These are phyloP conservation scores for Samsoniella hepiali DNA, from an alignment of 2,329 filamentous ascomycete species.

Conservation along the genomic window DNA sequence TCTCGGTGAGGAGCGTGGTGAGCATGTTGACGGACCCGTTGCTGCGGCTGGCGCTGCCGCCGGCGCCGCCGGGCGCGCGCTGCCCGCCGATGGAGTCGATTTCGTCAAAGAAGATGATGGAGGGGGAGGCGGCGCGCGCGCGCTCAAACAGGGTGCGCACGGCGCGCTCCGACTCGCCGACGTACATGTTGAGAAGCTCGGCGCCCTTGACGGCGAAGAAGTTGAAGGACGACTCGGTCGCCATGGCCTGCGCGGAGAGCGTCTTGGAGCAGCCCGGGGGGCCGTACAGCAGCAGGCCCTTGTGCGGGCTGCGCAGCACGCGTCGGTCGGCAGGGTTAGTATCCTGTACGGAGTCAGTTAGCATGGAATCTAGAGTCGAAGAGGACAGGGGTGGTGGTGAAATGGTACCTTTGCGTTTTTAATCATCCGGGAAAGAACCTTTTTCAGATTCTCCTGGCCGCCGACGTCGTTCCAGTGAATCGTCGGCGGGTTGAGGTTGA, in stretches of 20 bases:
- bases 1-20: slow-evolving; percentile 86
- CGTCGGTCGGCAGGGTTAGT: slow-evolving; percentile 32
- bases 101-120: slow-evolving; percentile 96
- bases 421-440: slow-evolving; percentile 51
- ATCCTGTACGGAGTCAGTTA: slow-evolving; percentile 23
- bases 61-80: slow-evolving; percentile 46
- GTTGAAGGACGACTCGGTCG: slow-evolving; percentile 86
- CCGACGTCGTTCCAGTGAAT: slow-evolving; percentile 86
- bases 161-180: slow-evolving; percentile 86
- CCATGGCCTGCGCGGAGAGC: slow-evolving; percentile 83
- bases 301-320: slow-evolving; percentile 58
- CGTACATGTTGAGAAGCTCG: slow-evolving; percentile 94
- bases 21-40: slow-evolving; percentile 71
- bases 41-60: slow-evolving; percentile 30
- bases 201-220: slow-evolving; percentile 94
- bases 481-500: slow-evolving; percentile 83
- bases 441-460: slow-evolving; percentile 75
- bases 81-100: slow-evolving; percentile 78
- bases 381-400: not conserved
- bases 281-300: slow-evolving; percentile 84
- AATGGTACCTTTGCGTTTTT: slow-evolving; percentile 34
- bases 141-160: slow-evolving; percentile 83
- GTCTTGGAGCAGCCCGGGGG: slow-evolving; percentile 96
- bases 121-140: slow-evolving; percentile 79
- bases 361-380: not conserved